These are phyloP conservation scores for Calendula officinalis DNA, from an alignment of 129 eudicot genomes.

Conservation along the genomic window DNA sequence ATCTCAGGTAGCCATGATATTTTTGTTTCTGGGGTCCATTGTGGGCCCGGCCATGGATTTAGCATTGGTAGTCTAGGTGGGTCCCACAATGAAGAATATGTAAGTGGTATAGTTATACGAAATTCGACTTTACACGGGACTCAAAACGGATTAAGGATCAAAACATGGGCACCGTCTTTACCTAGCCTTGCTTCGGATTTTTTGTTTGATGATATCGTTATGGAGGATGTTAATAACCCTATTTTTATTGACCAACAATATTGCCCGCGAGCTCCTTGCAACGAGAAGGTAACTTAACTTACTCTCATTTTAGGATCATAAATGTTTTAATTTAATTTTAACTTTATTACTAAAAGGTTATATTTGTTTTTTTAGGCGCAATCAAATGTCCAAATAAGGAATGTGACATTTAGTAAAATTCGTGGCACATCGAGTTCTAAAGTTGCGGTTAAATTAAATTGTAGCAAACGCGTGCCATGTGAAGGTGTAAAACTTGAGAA, in stretches of 20 bases:
- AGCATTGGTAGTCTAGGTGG: constrained; percentile 83
- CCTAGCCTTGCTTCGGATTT: constrained; percentile 41
- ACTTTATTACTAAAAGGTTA: background rate
- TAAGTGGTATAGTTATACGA: constrained; percentile 38
- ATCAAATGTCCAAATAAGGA: constrained; percentile 41
- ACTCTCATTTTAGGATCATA: background rate
- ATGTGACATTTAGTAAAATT: constrained; percentile 47
- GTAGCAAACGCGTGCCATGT: constrained; percentile 48
- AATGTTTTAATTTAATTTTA: background rate
- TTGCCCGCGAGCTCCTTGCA: constrained; percentile 49
- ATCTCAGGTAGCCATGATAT: constrained; percentile 42
- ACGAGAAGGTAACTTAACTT: constrained; percentile 39
- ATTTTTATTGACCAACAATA: constrained; percentile 73
- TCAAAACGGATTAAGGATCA: constrained; percentile 69
- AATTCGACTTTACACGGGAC: constrained; percentile 46
- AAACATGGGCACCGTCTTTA: constrained; percentile 60
- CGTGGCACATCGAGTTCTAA: constrained; percentile 54
- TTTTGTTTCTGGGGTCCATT: constrained; percentile 31
- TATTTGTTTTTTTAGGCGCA: constrained; percentile 28
- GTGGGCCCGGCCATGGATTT: constrained; percentile 92
- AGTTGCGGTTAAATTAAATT: constrained; percentile 38
- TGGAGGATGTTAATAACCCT: constrained; percentile 60
- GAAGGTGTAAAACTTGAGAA: constrained; percentile 41
- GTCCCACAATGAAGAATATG: constrained; percentile 23
- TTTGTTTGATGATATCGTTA: constrained; percentile 36